phyloP scores from a whole-genome alignment of 805 yeast species.

The Candida incommunis region DNA sequence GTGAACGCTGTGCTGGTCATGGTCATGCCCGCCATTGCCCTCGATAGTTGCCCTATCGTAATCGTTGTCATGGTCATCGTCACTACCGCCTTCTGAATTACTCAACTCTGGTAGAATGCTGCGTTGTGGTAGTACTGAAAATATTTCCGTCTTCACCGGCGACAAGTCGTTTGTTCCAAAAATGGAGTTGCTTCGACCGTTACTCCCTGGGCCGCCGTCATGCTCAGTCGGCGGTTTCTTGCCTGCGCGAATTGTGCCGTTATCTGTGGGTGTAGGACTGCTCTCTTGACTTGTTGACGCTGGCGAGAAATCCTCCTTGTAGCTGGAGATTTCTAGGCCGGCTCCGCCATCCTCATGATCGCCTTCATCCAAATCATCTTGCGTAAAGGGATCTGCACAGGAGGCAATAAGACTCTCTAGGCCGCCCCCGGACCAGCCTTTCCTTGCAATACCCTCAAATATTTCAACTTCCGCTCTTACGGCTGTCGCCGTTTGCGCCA shows the following conservation, averaged over 20 bases:
- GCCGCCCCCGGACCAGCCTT: constrained; percentile 84
- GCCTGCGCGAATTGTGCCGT: background rate
- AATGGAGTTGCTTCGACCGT: background rate
- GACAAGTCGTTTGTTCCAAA: background rate
- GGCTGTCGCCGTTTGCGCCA: constrained; percentile 44
- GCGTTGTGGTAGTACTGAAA: background rate
- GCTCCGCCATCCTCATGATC: too few relatives aligned
- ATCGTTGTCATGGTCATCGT: background rate
- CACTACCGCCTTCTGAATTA: too few relatives aligned
- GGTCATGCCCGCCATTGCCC: background rate
- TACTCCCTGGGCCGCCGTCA: too few relatives aligned
- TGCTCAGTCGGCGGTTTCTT: too few relatives aligned
- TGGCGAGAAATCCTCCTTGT: too few relatives aligned
- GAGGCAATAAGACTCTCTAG: constrained; percentile 50
- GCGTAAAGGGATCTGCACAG: constrained; percentile 51
- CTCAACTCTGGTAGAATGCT: background rate
- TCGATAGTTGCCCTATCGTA: background rate
- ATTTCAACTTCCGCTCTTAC: constrained; percentile 73
- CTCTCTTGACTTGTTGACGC: too few relatives aligned
- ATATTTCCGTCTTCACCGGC: background rate
- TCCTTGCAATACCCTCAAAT: constrained; percentile 64
- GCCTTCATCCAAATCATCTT: too few relatives aligned
- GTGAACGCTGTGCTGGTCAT: background rate
- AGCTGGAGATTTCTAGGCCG: too few relatives aligned
- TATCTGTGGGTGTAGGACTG: too few relatives aligned